Evolutionary conservation across 495 filamentous ascomycete species (phyloP).

Genomic region (Friedmanniomyces simplex): DNA sequence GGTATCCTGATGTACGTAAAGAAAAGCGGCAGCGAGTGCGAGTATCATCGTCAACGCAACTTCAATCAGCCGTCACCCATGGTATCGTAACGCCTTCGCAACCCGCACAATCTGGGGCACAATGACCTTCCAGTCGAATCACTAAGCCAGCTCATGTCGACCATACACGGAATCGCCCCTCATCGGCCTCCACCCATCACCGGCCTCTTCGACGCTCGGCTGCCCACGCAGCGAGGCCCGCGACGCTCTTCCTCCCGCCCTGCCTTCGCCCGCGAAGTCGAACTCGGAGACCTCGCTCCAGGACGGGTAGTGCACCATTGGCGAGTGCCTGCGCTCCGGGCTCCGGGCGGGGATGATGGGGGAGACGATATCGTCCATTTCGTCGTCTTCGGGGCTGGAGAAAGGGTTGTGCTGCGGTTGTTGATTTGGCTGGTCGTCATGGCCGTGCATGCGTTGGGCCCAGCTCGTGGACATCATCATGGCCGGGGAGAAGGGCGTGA

Average conservation of each 20-base stretch:
- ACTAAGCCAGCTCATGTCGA: constrained; percentile 5
- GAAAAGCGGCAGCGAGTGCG: too few species aligned
- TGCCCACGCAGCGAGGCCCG: neutral
- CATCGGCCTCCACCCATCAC: neutral
- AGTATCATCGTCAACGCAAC: too few species aligned
- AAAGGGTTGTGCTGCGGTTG: constrained; percentile 9
- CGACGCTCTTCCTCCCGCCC: neutral
- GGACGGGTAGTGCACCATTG: constrained; percentile 18
- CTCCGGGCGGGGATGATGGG: constrained; percentile 12
- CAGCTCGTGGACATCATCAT: neutral
- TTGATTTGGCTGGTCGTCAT: neutral
- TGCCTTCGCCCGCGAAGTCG: constrained; percentile 8
- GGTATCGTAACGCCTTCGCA: too few species aligned
- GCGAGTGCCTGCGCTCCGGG: constrained; percentile 13
- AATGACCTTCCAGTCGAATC: too few species aligned
- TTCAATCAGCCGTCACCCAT: too few species aligned
- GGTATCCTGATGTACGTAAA: too few species aligned
- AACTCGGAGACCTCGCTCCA: constrained; percentile 14
- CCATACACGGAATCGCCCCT: neutral
- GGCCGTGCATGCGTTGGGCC: neutral
- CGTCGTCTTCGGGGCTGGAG: constrained; percentile 11
- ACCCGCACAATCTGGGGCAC: too few species aligned
- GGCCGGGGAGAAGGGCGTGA: neutral
- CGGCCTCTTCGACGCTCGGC: neutral
- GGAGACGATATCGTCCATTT: constrained; percentile 16